Conservation (phyloP, 148 eudicot genomes). For the Spergularia marina region DNA sequence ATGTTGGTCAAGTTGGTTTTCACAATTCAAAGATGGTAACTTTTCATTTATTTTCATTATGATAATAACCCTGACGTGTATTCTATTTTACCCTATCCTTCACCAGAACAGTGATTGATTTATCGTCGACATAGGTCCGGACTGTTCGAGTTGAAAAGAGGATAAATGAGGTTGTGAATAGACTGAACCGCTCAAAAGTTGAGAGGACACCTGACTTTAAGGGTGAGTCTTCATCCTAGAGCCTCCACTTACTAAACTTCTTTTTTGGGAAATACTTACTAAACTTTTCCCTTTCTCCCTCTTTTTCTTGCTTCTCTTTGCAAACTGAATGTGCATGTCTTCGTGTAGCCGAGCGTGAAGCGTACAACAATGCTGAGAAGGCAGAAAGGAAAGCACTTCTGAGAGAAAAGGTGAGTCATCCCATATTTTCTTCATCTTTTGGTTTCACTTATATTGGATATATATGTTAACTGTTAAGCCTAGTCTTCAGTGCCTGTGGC, state of each 20-base stretch:
- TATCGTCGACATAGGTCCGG: conserved; percentile 49
- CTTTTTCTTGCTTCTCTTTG: not conserved
- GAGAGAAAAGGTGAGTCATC: conserved; percentile 66
- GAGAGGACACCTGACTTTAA: conserved; percentile 83
- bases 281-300: not conserved
- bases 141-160: conserved; percentile 81
- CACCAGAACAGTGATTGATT: conserved; percentile 8
- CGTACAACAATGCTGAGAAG: conserved; percentile 75
- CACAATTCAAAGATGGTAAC: conserved; percentile 73
- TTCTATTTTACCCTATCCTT: not conserved
- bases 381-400: conserved; percentile 76
- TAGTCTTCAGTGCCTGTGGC: not conserved
- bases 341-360: conserved; percentile 45
- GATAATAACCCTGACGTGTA: not conserved
- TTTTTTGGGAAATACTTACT: too few species aligned
- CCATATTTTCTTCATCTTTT: not conserved
- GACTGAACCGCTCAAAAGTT: conserved; percentile 73
- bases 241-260: not conserved
- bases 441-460: not conserved
- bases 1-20: conserved; percentile 98
- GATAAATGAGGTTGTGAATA: conserved; percentile 71
- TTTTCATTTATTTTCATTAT: conserved; percentile 9
- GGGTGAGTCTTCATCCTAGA: conserved; percentile 38
- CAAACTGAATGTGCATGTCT: conserved; percentile 16
- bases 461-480: not conserved